phyloP scores from a whole-genome alignment of 2,329 filamentous ascomycete genomes.

The Curvularia spicifera region DNA sequence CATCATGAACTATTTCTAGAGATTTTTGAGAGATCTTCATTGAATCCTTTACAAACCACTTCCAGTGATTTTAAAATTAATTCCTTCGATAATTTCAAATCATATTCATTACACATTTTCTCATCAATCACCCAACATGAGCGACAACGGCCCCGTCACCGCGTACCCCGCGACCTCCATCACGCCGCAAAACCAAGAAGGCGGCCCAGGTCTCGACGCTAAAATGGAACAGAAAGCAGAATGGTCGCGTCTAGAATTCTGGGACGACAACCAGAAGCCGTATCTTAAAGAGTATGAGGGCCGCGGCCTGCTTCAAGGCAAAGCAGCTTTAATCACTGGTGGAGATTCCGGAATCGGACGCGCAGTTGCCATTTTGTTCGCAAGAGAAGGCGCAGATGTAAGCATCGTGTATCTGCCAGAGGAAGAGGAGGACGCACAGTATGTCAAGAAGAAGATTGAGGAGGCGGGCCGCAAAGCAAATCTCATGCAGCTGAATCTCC shows the following conservation, averaged over 20 bases:
- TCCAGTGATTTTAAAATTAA: neutral
- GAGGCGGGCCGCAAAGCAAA: conserved; percentile 64
- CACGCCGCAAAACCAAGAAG: conserved; percentile 24
- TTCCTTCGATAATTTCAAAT: neutral
- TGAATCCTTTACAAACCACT: neutral
- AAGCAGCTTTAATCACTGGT: conserved; percentile 69
- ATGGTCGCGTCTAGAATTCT: conserved; percentile 31
- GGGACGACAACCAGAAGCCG: conserved; percentile 30
- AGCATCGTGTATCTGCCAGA: conserved; percentile 74
- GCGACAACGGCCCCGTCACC: conserved; percentile 22
- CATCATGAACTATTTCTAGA: conserved; percentile 4
- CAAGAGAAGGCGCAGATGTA: conserved; percentile 76
- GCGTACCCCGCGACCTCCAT: conserved; percentile 29
- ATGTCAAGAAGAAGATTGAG: conserved; percentile 72
- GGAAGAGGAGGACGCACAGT: conserved; percentile 75
- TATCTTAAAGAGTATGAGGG: conserved; percentile 33
- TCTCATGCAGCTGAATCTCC: conserved; percentile 60
- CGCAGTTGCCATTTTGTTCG: conserved; percentile 74
- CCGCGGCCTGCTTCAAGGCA: conserved; percentile 34
- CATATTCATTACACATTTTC: neutral
- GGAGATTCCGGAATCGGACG: conserved; percentile 80
- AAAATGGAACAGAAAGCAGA: conserved; percentile 26
- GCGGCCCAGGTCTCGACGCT: conserved; percentile 27
- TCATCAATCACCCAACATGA: conserved; percentile 13
- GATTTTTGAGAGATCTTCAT: conserved; percentile 2